Evolutionary conservation across 345 rosid genomes (phyloP), one percentile per base, ranked within the genome.

Genomic region (Hypericum perforatum): DNA sequence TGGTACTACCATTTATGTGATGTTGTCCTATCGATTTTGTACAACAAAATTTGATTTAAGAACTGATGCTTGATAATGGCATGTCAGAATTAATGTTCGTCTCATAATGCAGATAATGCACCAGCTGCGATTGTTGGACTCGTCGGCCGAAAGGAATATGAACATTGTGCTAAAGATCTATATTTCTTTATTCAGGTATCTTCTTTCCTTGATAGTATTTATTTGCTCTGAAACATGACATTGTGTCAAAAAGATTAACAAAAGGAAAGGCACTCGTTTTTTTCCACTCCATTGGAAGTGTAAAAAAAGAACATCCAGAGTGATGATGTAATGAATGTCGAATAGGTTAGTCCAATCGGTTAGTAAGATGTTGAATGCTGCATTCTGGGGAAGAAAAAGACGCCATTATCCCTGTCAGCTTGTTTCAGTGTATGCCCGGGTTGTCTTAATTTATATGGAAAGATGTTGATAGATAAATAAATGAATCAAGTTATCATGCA

Each of bases 141-240:
- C 53, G 86, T 94, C 42, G 97, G 99, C 49, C 83, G 84, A 16
- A 94, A 72, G 75, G 97, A 94, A 73, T 94, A 94, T 52, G 87
- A 84, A 72, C 95, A 89, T 66, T 79, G 84, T 58, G 92, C 86
- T 0, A 84, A 78, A 73, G 99, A 94, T 65, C 81, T 94, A 52
- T 94, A 94, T 72, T 84, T 82, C 75, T 86, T 94, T 68, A 78
- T 94, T 64, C 97, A 94, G 95, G 99, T 86, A 78, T 60, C 69
- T 46, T 41, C 12, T 12, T 36, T 32, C 12, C 38, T n/a, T 36
- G 6, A 14, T 46, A 22, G 4, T 22, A 22, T 22, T 22, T 22
- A 22, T 22, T 22, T 22, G 1, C 32, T 22, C 32, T 22, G 32
- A 22, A 22, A 22, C 32, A 22, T 22, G 32, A 22, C 32, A 22